These are phyloP conservation scores for Fusarium foetens DNA, from an alignment of 2,329 filamentous ascomycete genomes.

Conservation along the genomic window DNA sequence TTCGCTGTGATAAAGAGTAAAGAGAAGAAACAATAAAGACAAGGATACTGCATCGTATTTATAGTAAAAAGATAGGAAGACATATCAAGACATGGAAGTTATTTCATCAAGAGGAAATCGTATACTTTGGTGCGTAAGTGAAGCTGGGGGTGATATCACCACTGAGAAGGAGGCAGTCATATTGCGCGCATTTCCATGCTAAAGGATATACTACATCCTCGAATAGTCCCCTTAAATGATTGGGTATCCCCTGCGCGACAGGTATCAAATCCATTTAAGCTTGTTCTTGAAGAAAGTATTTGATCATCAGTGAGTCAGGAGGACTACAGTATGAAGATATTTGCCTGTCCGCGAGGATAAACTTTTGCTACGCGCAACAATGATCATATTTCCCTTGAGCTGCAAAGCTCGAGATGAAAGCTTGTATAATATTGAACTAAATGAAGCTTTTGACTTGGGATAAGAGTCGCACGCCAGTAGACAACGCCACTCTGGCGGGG, in stretches of 20 bases:
- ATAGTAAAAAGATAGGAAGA: background rate
- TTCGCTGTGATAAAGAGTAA: background rate
- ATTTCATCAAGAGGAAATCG: background rate
- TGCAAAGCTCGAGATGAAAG: background rate
- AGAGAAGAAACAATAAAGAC: background rate
- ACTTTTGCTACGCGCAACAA: background rate
- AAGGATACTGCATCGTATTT: background rate
- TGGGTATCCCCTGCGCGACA: background rate
- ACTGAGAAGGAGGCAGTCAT: background rate
- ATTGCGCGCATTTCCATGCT: background rate
- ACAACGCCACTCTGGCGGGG: background rate
- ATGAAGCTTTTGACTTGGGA: background rate
- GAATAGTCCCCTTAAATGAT: background rate
- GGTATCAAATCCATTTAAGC: too few relatives aligned
- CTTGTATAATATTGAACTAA: background rate
- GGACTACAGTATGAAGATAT: too few relatives aligned
- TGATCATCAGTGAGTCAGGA: background rate
- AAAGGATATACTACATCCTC: background rate
- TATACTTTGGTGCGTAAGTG: background rate
- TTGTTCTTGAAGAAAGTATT: background rate
- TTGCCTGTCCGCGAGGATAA: background rate
- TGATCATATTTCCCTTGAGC: fast-evolving
- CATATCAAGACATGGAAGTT: background rate
- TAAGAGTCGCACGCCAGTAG: background rate
- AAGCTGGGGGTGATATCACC: background rate